Conservation (phyloP, 345 rosid species). For the Boechera retrofracta region DNA sequence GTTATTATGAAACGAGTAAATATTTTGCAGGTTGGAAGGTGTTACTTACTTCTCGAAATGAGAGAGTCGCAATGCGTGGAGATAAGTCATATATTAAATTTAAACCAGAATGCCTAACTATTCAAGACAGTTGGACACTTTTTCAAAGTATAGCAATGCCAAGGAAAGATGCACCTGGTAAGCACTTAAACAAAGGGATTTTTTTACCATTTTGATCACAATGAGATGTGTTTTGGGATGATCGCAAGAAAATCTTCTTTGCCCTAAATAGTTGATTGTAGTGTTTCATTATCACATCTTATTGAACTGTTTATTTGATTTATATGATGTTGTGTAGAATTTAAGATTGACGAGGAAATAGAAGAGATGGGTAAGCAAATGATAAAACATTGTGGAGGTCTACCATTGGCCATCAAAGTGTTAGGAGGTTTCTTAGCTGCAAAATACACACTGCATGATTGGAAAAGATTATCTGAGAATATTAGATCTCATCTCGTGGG, state of each 20-base stretch:
- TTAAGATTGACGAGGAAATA: neutral
- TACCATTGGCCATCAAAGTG: slow-evolving; percentile 22
- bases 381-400: slow-evolving; percentile 21
- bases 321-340: neutral
- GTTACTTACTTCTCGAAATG: too few relatives aligned
- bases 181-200: too few relatives aligned
- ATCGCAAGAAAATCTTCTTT: neutral
- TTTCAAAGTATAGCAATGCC: too few relatives aligned
- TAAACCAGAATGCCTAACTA: too few relatives aligned
- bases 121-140: too few relatives aligned
- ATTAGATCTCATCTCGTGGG: slow-evolving; percentile 15
- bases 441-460: neutral
- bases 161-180: too few relatives aligned
- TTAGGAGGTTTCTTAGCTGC: slow-evolving; percentile 14
- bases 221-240: neutral
- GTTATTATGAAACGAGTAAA: too few relatives aligned
- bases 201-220: neutral
- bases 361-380: slow-evolving; percentile 19
- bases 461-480: neutral
- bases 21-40: too few relatives aligned
- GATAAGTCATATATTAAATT: too few relatives aligned
- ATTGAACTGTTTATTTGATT: neutral
- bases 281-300: neutral
- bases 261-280: neutral
- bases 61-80: too few relatives aligned